These are phyloP conservation scores for Aspergillus sp. DNA, from an alignment of 2,329 filamentous ascomycete species.

Conservation along the genomic window DNA sequence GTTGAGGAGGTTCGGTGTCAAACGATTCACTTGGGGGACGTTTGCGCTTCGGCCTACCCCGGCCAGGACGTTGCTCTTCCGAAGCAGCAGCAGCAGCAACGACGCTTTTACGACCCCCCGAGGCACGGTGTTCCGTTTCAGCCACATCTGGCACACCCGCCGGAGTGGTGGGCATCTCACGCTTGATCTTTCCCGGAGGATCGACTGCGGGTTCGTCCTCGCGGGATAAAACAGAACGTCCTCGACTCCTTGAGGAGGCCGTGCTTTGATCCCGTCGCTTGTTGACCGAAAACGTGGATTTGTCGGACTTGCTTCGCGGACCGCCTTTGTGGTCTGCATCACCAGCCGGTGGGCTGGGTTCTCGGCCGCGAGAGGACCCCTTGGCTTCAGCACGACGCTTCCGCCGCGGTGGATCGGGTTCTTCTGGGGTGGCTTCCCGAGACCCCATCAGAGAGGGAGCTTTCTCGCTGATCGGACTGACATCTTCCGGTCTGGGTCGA, in stretches of 20 bases:
- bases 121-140: constrained; percentile 30
- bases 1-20: constrained; percentile 28
- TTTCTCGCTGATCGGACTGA: constrained; percentile 47
- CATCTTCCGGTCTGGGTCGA: constrained; percentile 42
- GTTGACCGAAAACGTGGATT: constrained; percentile 18
- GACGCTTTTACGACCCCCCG: constrained; percentile 26
- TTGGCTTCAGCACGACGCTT: constrained; percentile 23
- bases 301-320: constrained; percentile 28
- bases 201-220: constrained; percentile 28
- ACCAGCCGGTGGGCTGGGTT: constrained; percentile 14
- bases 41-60: constrained; percentile 41
- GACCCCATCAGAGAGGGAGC: constrained; percentile 37
- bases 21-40: constrained; percentile 35
- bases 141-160: constrained; percentile 31
- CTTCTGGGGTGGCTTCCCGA: constrained; percentile 27
- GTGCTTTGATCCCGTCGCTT: constrained; percentile 35
- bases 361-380: constrained; percentile 22
- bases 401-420: constrained; percentile 17
- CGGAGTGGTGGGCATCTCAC: constrained; percentile 37
- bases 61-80: constrained; percentile 27
- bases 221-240: constrained; percentile 35
- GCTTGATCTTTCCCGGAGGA: constrained; percentile 28
- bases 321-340: constrained; percentile 20
- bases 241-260: constrained; percentile 38
- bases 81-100: constrained; percentile 10